Evolutionary conservation across 345 rosid genomes (phyloP).

Genomic region (Geranium rotundifolium): DNA sequence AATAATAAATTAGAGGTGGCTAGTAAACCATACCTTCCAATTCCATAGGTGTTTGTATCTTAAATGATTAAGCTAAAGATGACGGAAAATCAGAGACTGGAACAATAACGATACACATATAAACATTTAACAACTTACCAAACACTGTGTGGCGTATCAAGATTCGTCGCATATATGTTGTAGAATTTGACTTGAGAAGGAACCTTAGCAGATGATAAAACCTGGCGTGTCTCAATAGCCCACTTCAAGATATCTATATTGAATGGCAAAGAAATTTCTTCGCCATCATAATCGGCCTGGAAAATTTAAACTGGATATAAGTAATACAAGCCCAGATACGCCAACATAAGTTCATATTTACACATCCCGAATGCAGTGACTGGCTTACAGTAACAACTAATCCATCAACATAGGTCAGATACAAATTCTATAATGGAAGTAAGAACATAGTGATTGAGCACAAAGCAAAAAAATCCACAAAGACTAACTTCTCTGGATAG

Average conservation of each 20-base stretch:
- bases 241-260: constrained; percentile 76
- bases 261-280: constrained; percentile 59
- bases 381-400: not conserved
- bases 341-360: too few relatives aligned
- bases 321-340: constrained; percentile 5
- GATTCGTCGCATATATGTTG: constrained; percentile 74
- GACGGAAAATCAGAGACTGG: not conserved
- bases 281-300: constrained; percentile 62
- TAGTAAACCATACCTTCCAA: not conserved
- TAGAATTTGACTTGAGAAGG: constrained; percentile 81
- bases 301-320: not conserved
- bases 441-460: too few relatives aligned
- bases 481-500: too few relatives aligned
- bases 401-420: not conserved
- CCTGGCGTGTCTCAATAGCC: constrained; percentile 56
- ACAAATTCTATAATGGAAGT: not conserved
- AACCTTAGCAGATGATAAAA: constrained; percentile 53
- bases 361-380: too few relatives aligned
- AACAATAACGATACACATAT: too few relatives aligned
- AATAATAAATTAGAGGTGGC: constrained; percentile 6
- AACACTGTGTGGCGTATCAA: constrained; percentile 84
- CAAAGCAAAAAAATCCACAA: too few relatives aligned
- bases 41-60: not conserved
- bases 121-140: constrained; percentile 34
- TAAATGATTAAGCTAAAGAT: not conserved